Conservation (phyloP, 1,284 basidiomycete species). For the Malassezia sp. region DNA sequence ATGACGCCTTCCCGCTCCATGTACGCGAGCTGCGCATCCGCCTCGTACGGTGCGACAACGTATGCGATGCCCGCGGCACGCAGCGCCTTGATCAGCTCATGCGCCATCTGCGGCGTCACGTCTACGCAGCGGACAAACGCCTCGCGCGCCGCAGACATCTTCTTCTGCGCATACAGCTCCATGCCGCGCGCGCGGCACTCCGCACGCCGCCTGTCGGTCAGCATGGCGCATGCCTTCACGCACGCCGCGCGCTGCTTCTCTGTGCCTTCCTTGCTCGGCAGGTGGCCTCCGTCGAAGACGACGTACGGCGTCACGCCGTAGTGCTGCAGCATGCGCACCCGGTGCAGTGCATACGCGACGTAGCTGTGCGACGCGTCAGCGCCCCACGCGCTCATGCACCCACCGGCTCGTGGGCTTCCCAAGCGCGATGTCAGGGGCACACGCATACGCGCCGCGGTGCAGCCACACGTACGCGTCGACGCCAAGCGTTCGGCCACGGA, state of each 20-base stretch:
- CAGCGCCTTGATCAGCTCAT: constrained; percentile 81
- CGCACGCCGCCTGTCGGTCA: constrained; percentile 1
- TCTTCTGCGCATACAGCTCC: constrained; percentile 63
- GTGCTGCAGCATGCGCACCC: constrained; percentile 72
- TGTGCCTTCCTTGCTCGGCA: constrained; percentile 85
- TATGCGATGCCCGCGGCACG: constrained; percentile 50
- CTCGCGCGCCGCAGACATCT: constrained; percentile 68
- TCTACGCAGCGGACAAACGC: constrained; percentile 83
- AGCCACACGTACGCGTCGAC: constrained; percentile 93
- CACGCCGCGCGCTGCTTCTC: constrained; percentile 65
- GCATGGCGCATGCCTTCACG: neutral
- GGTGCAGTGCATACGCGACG: constrained; percentile 89
- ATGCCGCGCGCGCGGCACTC: constrained; percentile 59
- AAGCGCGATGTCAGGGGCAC: constrained; percentile 73
- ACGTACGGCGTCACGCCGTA: constrained; percentile 76
- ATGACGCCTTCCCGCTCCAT: constrained; percentile 72
- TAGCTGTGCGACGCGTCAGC: no score
- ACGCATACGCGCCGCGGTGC: constrained; percentile 83
- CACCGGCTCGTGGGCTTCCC: constrained; percentile 66
- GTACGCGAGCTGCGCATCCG: constrained; percentile 90
- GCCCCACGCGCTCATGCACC: no score
- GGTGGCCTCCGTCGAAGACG: constrained; percentile 89
- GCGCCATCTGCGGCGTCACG: constrained; percentile 93
- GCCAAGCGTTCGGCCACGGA: constrained; percentile 51
- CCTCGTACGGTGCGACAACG: constrained; percentile 95